Evolutionary conservation across 208 protist genomes (phyloP), one percentile per base, ranked within the genome.

Genomic region (Novymonas esmeraldas): DNA sequence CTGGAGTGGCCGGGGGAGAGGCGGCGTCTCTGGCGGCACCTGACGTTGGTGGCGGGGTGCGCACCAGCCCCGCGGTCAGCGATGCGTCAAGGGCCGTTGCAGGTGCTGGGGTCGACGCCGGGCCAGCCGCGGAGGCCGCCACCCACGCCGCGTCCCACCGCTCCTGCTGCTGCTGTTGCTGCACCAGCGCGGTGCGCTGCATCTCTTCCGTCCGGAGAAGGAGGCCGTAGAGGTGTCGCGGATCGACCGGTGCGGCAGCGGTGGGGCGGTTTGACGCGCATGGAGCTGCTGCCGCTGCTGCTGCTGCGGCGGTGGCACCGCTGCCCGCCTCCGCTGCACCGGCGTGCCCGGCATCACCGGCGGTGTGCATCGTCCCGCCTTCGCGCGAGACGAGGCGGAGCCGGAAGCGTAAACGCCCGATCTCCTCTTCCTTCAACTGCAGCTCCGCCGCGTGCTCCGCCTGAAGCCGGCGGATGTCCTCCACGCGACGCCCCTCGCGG

Each of bases 371-470:
- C 31, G 48, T 44, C 33, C 49, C 65, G 31, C 36, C 38, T 22
- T 74, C 52, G 1, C 74, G 55, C 51, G 44, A 29, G 22, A 87
- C 36, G n/a, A 74, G 70, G 10, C 84, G 85, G 45, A 93, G 33
- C 22, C 86, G 86, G 60, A 88, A 90, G 16, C 85, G 86, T 24
- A 93, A 76, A 14, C 84, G 90, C 14, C 69, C 38, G 13, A 95
- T 70, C 46, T 91, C 85, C 51, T 95, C 90, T 13, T 95, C 86
- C 73, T 91, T 90, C 51, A 95, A 54, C 31, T 76, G 80, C 52
- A 95, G 49, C 76, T 95, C 90, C 38, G 86, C 76, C 2, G 81
- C 73, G 64, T 92, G 85, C 57, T 95, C 90, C 24, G 84, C 82
- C 56, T 92, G 84, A 56, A 86, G 64, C 0, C 86, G 81, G 14